Base-by-base conservation (phyloP, 2,329 filamentous ascomycete species). In the Fonsecaea multimorphosa region DNA sequence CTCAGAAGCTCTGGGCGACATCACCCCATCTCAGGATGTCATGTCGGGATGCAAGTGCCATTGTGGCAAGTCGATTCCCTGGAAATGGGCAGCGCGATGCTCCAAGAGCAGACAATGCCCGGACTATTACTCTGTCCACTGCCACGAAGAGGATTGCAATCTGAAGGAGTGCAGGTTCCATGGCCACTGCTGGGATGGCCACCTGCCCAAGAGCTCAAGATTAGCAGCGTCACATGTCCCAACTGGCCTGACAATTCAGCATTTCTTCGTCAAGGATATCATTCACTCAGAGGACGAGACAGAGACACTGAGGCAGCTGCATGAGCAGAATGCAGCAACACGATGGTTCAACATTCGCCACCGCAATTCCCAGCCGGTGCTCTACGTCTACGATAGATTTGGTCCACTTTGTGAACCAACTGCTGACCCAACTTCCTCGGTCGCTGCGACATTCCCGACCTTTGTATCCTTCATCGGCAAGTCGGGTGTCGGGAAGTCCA, bases 271-370 rank as follows among this genome's bases (percentile, higher is more conserved):
- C 22, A 46, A 31, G 22, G 49, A 61, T 19, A 49, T 61, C 19
- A 34, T 61, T 22, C 58, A 52, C 11, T 52, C 58, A 3, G 58
- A 61, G 22, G 58, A 38, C 14, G 46, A 61, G n/a, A 29, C 32
- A 12, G 19, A 36, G 22, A 34, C 29, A 29, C 46, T 61, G 44
- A 40, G 32, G n/a, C 31, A 52, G 19, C 58, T 61, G 6, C 58
- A 61, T 19, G 46, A 61, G 27, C 44, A 61, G 22, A 53, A 61
- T 44, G 58, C 58, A 12, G 38, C 31, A 14, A 53, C 58, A 11
- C 58, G 58, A 16, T 61, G 58, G 58, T 61, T 61, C 46, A 61
- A 61, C 29, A 61, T 61, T 29, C 58, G 58, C 29, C 44, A 61
- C 27, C 58, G 44, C 19, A 61, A 53, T 11, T 61, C 58, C 29